These are phyloP conservation scores for Parmelia sp. DNA, from an alignment of 495 filamentous ascomycete genomes.

Conservation along the genomic window DNA sequence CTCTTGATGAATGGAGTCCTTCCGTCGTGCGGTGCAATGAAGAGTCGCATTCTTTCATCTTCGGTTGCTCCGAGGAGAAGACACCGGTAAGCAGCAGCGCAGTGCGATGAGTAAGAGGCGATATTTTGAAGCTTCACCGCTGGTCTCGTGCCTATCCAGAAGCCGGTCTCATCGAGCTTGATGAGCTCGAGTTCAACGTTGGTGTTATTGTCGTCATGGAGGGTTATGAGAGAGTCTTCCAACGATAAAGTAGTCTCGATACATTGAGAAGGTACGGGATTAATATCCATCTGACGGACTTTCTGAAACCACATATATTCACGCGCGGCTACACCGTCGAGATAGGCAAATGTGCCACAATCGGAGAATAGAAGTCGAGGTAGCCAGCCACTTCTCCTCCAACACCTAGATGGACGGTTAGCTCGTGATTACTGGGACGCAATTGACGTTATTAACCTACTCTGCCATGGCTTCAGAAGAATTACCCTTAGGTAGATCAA, in stretches of 20 bases:
- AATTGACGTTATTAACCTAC: background rate
- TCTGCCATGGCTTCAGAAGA: background rate
- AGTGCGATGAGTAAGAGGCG: background rate
- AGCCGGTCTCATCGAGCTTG: background rate
- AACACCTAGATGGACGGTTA: background rate
- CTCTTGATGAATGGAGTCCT: background rate
- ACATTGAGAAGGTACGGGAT: background rate
- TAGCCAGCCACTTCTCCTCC: background rate
- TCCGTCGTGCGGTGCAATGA: background rate
- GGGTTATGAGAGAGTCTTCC: background rate
- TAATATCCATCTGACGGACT: background rate
- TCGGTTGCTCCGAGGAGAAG: background rate
- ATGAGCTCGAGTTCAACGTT: background rate
- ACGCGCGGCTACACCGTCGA: background rate
- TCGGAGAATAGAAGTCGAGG: background rate
- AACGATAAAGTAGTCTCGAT: background rate
- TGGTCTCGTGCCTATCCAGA: background rate
- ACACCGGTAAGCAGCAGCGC: background rate
- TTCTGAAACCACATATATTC: background rate
- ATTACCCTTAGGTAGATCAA: background rate
- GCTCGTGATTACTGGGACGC: too few relatives aligned
- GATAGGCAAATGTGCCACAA: background rate
- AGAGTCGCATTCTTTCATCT: conserved; percentile 5
- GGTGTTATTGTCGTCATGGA: background rate
- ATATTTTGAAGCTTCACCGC: background rate